A percentile compares a stretch with the other conserved stretches of the same genome.
Evolutionary conservation across 148 eudicot species (phyloP).

Genomic region (Fallopia convolvulus): DNA sequence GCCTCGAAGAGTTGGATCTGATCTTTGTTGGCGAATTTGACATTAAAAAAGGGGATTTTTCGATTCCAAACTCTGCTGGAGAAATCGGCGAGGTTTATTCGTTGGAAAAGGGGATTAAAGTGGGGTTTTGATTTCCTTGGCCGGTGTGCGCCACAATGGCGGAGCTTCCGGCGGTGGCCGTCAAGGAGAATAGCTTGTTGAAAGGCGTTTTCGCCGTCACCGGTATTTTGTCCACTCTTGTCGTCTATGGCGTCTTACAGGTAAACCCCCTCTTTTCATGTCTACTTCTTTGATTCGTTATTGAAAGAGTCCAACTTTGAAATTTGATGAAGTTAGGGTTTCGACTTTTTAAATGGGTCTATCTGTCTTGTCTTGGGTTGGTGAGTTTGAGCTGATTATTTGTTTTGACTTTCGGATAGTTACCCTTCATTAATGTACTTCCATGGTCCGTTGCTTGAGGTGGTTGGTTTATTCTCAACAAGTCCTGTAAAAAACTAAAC

Average conservation of each 20-base stretch:
- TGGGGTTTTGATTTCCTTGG: not conserved
- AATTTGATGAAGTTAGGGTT: not conserved
- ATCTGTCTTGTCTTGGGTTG: not conserved
- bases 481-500: not conserved
- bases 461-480: not conserved
- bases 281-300: not conserved
- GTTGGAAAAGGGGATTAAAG: not conserved
- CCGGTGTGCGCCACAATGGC: slow-evolving; percentile 1
- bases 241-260: slow-evolving; percentile 8
- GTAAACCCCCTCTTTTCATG: not conserved
- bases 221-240: slow-evolving; percentile 15
- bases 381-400: not conserved
- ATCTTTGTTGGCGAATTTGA: not conserved
- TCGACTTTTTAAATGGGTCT: not conserved
- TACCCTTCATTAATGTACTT: slow-evolving; percentile 4
- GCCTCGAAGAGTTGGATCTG: not conserved
- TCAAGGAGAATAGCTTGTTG: slow-evolving; percentile 9
- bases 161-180: slow-evolving; percentile 5
- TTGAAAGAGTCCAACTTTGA: not conserved
- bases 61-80: not conserved
- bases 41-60: not conserved
- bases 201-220: slow-evolving; percentile 14
- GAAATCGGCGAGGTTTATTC: slow-evolving; percentile 7
- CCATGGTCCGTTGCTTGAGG: not conserved
- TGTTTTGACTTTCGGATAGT: not conserved